Evolutionary conservation across 2,329 filamentous ascomycete genomes (phyloP), one percentile per base, ranked within the genome.

Genomic region (Thielaviopsis ethacetica): DNA sequence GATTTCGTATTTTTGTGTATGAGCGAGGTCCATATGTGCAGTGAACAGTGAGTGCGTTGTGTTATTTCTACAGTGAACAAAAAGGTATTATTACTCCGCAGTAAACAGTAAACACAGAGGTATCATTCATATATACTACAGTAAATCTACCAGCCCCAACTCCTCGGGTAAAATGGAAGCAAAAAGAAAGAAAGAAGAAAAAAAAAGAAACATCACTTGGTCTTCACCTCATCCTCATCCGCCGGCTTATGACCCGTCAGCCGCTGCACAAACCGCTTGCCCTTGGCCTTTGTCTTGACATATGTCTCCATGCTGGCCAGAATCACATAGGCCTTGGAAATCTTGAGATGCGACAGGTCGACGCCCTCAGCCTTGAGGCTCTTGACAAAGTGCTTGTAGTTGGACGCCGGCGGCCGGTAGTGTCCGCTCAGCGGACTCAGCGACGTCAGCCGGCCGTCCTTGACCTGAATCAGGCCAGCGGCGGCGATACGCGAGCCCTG

Each of bases 301-400:
- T 94, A 95, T 15, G 83, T 79, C 72, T 95, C 90, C 4, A 95
- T 75, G 0, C 91, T 91, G 0, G 91, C 79, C 0, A 95, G 76
- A 0, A 95, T 82, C 0, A 86, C 84, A 67, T 95, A 95, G 1
- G 85, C 85, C 65, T 89, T 84, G 50, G 84, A 88, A 53, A 95
- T 86, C 19, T 83, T 86, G 12, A 94, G 83, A 26, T 80, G 83
- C 15, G 78, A 81, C 80, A 91, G 86, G 68, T 96, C 90, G 0
- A 85, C 89, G 1, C 86, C 86, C 34, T 79, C 79, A 0, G 84
- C 82, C 64, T 83, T 81, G 4, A 96, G 75, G 9, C 77, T 83
- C 62, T 83, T 80, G 1, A 95, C 79, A 66, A 95, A 95, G 1
- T 85, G 83, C 30, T 86, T 82, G 67, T 95, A 95, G 67, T 91